A percentile compares a stretch with the other conserved stretches of the same genome.
Evolutionary conservation across 2,329 filamentous ascomycete genomes (phyloP).

Genomic region (Exophiala dermatitidis): DNA sequence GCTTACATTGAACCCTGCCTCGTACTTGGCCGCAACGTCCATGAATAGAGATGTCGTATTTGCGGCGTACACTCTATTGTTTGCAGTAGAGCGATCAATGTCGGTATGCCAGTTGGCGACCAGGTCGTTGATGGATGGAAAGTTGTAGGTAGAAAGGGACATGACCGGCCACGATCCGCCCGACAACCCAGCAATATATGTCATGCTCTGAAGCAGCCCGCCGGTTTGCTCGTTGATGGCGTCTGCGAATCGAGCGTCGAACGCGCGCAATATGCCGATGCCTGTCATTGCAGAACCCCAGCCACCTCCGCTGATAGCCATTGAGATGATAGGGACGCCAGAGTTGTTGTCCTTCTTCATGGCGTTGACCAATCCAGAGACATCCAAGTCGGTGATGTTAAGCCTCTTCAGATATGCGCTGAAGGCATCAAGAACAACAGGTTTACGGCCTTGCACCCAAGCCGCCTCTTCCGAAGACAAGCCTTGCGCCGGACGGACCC

Average conservation of each 20-base stretch:
- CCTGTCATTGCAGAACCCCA: constrained; percentile 7
- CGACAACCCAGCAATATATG: constrained; percentile 9
- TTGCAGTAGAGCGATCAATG: constrained; percentile 28
- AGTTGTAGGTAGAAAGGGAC: constrained; percentile 64
- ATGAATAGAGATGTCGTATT: constrained; percentile 30
- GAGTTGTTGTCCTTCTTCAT: constrained; percentile 42
- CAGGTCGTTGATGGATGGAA: constrained; percentile 55
- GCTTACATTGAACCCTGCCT: constrained; percentile 36
- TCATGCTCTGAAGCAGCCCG: constrained; percentile 13
- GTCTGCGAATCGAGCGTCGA: constrained; percentile 8
- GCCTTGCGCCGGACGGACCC: constrained; percentile 4
- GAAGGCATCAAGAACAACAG: constrained; percentile 10
- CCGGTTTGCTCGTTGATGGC: constrained; percentile 10
- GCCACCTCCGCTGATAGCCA: constrained; percentile 55
- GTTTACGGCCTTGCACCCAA: constrained; percentile 13
- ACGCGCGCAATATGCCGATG: constrained; percentile 7
- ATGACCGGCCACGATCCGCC: constrained; percentile 10
- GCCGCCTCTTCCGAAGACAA: constrained; percentile 4
- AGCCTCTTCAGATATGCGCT: constrained; percentile 7
- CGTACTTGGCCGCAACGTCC: constrained; percentile 33
- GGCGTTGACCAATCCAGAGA: not conserved
- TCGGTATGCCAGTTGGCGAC: constrained; percentile 24
- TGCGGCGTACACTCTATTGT: constrained; percentile 28
- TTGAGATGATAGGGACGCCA: constrained; percentile 59
- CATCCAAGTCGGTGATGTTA: constrained; percentile 10